phyloP scores from a whole-genome alignment of 306 rosid species.

The cucumber (Cucumis sativus) region DNA sequence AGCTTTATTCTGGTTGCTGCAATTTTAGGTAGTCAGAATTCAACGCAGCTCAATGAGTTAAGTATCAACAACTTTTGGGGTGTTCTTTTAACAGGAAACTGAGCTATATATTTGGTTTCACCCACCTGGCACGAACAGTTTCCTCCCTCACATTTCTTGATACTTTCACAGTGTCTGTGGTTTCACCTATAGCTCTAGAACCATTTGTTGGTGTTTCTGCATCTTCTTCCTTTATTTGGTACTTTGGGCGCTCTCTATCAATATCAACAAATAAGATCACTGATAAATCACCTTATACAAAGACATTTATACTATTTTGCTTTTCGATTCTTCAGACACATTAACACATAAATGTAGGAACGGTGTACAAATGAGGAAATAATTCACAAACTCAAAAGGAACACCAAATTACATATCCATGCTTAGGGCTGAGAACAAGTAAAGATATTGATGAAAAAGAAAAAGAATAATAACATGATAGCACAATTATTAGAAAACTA shows the following conservation, averaged over 20 bases:
- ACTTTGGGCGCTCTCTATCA: conserved; percentile 86
- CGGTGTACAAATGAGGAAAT: not conserved
- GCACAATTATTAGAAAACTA: not conserved
- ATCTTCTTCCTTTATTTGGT: conserved; percentile 54
- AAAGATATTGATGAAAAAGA: not conserved
- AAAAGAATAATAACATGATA: not conserved
- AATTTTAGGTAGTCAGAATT: conserved; percentile 22
- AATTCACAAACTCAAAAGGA: not conserved
- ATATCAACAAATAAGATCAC: conserved; percentile 18
- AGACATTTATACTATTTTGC: not conserved
- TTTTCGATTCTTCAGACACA: not conserved
- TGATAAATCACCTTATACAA: not conserved
- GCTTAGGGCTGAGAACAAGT: not conserved
- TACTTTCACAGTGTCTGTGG: conserved; percentile 60
- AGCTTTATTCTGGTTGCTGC: conserved; percentile 71
- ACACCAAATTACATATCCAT: not conserved
- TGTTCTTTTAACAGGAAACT: not conserved
- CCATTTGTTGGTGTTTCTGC: conserved; percentile 40
- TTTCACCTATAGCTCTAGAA: conserved; percentile 40
- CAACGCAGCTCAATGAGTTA: conserved; percentile 14
- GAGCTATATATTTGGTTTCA: not conserved
- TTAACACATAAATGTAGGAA: not conserved
- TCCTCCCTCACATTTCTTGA: conserved; percentile 56
- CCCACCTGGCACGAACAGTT: conserved; percentile 57
- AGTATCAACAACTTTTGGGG: not conserved